phyloP scores from a whole-genome alignment of 352 stramenopile genomes.

The Chrysophaeum taylorii region DNA sequence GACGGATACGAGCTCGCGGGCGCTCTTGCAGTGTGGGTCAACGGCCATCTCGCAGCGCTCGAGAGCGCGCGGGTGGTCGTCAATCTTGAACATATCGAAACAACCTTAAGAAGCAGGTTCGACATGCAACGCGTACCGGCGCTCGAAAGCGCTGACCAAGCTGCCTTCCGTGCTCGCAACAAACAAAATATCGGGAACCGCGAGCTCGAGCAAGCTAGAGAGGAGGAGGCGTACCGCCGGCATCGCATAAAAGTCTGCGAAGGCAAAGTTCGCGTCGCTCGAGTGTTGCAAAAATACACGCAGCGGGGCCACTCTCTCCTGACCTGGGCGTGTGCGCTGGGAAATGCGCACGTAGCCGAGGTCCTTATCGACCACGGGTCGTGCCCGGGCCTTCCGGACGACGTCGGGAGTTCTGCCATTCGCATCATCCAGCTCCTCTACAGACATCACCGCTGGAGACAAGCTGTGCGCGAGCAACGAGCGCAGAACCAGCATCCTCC shows the following conservation, averaged over 20 bases:
- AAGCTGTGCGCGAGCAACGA: background rate
- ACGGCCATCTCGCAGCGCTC: conserved; percentile 7
- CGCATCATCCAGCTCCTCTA: conserved; percentile 14
- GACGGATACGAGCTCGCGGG: conserved; percentile 16
- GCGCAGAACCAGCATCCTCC: background rate
- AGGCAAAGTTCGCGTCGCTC: background rate
- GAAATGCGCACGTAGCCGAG: conserved; percentile 15
- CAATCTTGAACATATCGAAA: background rate
- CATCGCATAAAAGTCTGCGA: background rate
- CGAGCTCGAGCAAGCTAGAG: background rate
- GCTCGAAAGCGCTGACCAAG: background rate
- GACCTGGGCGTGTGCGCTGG: conserved; percentile 20
- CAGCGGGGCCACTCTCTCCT: conserved; percentile 15
- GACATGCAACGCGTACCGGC: background rate
- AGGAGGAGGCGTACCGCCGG: background rate
- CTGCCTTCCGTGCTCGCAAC: background rate
- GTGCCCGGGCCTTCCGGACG: conserved; percentile 19
- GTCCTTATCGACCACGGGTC: conserved; percentile 21
- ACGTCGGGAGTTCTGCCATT: conserved; percentile 5
- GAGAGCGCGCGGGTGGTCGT: background rate
- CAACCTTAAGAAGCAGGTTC: background rate
- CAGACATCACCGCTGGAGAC: conserved; percentile 1
- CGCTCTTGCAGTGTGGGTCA: conserved; percentile 14
- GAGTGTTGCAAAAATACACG: conserved; percentile 16
- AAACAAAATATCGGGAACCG: background rate